Base-by-base conservation (phyloP, 73 alveolate genomes). In the Blepharisma stoltei region DNA sequence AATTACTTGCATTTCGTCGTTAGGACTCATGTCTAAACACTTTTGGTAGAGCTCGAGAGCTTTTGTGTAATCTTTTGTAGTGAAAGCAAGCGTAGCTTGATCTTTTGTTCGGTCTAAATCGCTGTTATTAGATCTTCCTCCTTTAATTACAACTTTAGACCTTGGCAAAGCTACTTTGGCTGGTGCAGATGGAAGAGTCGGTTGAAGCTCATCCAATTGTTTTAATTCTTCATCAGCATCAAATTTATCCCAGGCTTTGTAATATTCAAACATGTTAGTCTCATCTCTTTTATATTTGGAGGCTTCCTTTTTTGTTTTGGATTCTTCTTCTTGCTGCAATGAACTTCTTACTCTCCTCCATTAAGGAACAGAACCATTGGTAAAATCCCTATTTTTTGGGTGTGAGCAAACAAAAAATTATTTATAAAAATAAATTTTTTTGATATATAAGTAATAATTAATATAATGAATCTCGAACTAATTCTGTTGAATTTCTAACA, bases 191-290 rank as follows among this genome's bases (percentile, higher is more conserved):
- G 23, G 14, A n/a, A 60, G 14, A 8, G 37, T 60, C 0, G 73
- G 73, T 25, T 60, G 14, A 20, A 3, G 41, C 41, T 60, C 73
- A 8, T 60, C 73, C 11, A 60, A 9, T 60, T 60, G 14, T 5
- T 60, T 38, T 18, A 60, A 38, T 60, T 60, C 73, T 60, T 60
- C 23, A 60, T 60, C 88, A 68, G 65, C 86, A 67, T 81, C 81
- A 71, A 82, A 86, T 9, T 78, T 76, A 53, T 86, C 94, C 94
- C 94, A 86, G 18, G 83, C 81, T 73, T 83, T 82, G 80, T 86
- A 86, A 53, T 86, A 86, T 32, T 76, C 78, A 65, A 80, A 83
- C 90, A 86, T 82, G 0, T 85, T 85, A 6, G 89, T 82, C 46
- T 77, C 83, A 77, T 86, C 94, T 20, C 94, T 18, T 54, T 82